phyloP scores from a whole-genome alignment of 805 yeast species.

The Spathaspora boniae region DNA sequence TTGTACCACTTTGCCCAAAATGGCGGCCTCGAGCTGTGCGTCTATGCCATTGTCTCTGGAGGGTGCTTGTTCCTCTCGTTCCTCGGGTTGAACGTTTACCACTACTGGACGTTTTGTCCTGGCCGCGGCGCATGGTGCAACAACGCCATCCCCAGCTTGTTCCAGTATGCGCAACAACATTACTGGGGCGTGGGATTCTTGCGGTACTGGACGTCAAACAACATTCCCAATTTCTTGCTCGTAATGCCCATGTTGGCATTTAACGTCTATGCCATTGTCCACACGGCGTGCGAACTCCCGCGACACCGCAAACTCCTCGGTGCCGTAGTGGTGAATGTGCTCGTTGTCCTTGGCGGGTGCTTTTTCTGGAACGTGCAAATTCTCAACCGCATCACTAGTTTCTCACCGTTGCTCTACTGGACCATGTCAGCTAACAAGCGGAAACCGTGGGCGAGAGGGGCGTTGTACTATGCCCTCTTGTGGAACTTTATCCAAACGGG shows the following conservation, averaged over 20 bases:
- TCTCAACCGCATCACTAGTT: conserved; percentile 72
- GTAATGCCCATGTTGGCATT: conserved; percentile 64
- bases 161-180: conserved; percentile 65
- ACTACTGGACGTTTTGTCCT: conserved; percentile 65
- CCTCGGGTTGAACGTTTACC: conserved; percentile 44
- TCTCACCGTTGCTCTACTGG: conserved; percentile 77
- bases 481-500: conserved; percentile 73
- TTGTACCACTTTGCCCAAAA: conserved; percentile 23
- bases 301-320: conserved; percentile 30
- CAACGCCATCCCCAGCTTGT: conserved; percentile 52
- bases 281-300: conserved; percentile 35
- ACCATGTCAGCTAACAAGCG: conserved; percentile 43
- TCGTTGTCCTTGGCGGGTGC: conserved; percentile 49
- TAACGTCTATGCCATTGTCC: conserved; percentile 37
- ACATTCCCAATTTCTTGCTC: conserved; percentile 77
- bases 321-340: conserved; percentile 37
- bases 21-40: conserved; percentile 14
- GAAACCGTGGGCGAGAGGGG: conserved; percentile 13
- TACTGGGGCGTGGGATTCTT: conserved; percentile 88
- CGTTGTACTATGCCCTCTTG: conserved; percentile 45
- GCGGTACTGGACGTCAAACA: conserved; percentile 76
- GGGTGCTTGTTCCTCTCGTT: conserved; percentile 45
- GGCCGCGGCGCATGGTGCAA: conserved; percentile 77
- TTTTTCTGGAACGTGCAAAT: conserved; percentile 83
- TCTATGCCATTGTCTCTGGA: conserved; percentile 53